These are phyloP conservation scores for Melampsora larici-populina DNA, from an alignment of 1,284 basidiomycete species.

Conservation along the genomic window DNA sequence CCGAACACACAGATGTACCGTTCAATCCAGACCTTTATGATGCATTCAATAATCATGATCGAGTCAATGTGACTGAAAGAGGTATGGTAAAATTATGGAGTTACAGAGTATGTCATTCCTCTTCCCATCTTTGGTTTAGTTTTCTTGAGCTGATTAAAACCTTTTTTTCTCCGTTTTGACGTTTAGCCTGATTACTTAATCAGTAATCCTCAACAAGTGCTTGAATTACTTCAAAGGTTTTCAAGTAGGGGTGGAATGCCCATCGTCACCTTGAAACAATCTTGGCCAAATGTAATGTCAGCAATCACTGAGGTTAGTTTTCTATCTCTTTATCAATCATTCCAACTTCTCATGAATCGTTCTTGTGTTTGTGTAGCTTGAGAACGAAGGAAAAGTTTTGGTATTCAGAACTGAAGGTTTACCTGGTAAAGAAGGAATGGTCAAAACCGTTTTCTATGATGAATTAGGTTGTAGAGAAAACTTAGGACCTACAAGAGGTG, in stretches of 20 bases:
- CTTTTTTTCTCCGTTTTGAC: not conserved
- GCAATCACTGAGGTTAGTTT: conserved; percentile 32
- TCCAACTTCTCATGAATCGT: not conserved
- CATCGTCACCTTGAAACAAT: conserved; percentile 23
- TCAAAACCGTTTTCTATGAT: conserved; percentile 33
- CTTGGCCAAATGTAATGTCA: conserved; percentile 33
- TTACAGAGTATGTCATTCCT: conserved; percentile 9
- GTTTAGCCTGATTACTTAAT: conserved; percentile 37
- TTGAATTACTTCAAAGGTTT: conserved; percentile 22
- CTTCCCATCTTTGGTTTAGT: not conserved
- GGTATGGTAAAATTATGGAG: conserved; percentile 35
- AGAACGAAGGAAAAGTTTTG: conserved; percentile 41
- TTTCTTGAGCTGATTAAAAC: not conserved
- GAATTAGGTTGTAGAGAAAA: conserved; percentile 38
- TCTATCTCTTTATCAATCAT: too few relatives aligned
- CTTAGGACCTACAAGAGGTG: conserved; percentile 28
- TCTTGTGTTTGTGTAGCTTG: conserved; percentile 14
- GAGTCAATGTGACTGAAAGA: conserved; percentile 38
- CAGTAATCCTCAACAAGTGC: conserved; percentile 30
- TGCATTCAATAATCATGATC: conserved; percentile 38
- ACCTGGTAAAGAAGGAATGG: conserved; percentile 27
- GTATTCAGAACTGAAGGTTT: conserved; percentile 26
- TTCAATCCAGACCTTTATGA: conserved; percentile 39
- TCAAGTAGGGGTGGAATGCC: conserved; percentile 36
- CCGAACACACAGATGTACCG: conserved; percentile 39